These are phyloP conservation scores for Senecio squalidus DNA, from an alignment of 140 eudicot species.

Conservation along the genomic window DNA sequence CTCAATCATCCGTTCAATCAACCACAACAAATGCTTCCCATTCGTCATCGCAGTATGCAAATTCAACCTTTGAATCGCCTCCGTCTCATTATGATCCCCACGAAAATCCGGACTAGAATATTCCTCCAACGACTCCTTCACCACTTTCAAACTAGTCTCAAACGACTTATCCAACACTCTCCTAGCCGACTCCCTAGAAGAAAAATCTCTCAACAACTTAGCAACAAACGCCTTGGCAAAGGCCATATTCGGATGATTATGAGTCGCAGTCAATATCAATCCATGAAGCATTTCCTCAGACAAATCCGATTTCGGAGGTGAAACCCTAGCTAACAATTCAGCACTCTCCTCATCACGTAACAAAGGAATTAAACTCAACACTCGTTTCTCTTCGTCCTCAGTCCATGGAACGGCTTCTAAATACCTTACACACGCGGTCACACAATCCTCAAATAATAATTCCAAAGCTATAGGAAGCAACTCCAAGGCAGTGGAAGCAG, in stretches of 20 bases:
- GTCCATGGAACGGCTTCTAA: conserved; percentile 95
- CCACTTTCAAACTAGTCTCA: conserved; percentile 58
- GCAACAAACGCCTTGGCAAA: conserved; percentile 88
- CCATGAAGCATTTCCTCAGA: conserved; percentile 77
- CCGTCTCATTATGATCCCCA: conserved; percentile 74
- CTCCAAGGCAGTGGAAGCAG: conserved; percentile 41
- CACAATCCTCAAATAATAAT: conserved; percentile 73
- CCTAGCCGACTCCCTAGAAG: conserved; percentile 64
- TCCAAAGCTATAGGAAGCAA: conserved; percentile 74
- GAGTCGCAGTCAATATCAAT: conserved; percentile 56
- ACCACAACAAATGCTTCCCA: conserved; percentile 82
- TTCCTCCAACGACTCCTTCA: conserved; percentile 72
- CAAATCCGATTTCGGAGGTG: conserved; percentile 34
- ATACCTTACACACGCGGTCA: conserved; percentile 58
- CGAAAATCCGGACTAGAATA: conserved; percentile 81
- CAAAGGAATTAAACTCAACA: conserved; percentile 51
- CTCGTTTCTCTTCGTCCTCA: conserved; percentile 61
- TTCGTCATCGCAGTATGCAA: conserved; percentile 77
- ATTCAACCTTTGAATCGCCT: conserved; percentile 86
- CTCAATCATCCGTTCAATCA: conserved; percentile 96
- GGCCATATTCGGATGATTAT: conserved; percentile 68
- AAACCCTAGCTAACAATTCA: conserved; percentile 71
- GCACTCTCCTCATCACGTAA: conserved; percentile 53
- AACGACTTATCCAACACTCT: conserved; percentile 72
- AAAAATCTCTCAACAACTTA: conserved; percentile 66